Conservation (phyloP, 306 rosid species). For the Calophaca sinica region DNA sequence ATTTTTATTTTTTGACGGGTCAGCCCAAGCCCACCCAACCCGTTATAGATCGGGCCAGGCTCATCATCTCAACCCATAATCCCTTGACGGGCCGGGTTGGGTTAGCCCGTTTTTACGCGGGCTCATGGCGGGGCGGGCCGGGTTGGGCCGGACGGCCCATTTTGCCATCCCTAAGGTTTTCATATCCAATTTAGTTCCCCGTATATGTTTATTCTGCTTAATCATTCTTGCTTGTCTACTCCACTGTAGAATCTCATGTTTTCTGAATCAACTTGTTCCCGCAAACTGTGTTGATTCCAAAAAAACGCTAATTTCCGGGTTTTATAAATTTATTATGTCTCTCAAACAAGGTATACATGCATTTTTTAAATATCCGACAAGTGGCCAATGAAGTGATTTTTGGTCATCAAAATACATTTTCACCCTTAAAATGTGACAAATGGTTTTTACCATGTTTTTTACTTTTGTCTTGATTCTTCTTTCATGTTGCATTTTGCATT, state of each 20-base stretch:
- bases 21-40: too few relatives aligned
- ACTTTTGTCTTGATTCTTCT: slow-evolving; percentile 38
- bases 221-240: slow-evolving; percentile 3
- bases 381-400: slow-evolving; percentile 6
- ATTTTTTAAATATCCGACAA: slow-evolving; percentile 11
- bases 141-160: too few relatives aligned
- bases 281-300: slow-evolving; percentile 34
- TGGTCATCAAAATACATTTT: slow-evolving; percentile 1
- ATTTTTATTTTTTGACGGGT: too few relatives aligned
- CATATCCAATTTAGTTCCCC: neutral
- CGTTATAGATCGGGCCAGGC: too few relatives aligned
- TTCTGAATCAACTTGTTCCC: slow-evolving; percentile 6
- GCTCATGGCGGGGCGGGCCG: too few relatives aligned
- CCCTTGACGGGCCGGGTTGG: too few relatives aligned
- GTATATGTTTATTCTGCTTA: slow-evolving; percentile 16
- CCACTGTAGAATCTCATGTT: neutral
- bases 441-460: slow-evolving; percentile 7
- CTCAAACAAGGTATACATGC: slow-evolving; percentile 10
- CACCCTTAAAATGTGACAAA: slow-evolving; percentile 8
- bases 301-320: slow-evolving; percentile 15
- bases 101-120: too few relatives aligned
- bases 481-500: slow-evolving; percentile 37
- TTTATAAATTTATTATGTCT: slow-evolving; percentile 10
- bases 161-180: too few relatives aligned
- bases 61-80: too few relatives aligned